Conservation (phyloP, 1,284 basidiomycete species). For the Ustilago nuda region DNA sequence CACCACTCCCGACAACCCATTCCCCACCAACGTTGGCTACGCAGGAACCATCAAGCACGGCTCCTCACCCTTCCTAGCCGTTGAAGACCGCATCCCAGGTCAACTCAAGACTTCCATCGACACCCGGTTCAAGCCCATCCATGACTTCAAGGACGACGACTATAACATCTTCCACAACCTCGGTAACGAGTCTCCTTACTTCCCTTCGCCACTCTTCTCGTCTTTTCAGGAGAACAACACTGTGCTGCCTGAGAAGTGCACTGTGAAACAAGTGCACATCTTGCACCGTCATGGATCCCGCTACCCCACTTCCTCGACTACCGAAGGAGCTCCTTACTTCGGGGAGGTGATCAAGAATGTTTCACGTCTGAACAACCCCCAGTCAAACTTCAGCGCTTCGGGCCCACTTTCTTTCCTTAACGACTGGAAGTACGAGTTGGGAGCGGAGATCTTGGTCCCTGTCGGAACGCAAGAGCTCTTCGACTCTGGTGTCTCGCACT, state of each 20-base stretch:
- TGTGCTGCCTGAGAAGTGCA: conserved; percentile 42
- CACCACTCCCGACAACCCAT: conserved; percentile 36
- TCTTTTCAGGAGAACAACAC: conserved; percentile 36
- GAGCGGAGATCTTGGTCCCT: conserved; percentile 80
- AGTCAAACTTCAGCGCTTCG: conserved; percentile 68
- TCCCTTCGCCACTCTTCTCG: conserved; percentile 50
- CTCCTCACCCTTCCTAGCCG: conserved; percentile 57
- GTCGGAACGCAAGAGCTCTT: conserved; percentile 81
- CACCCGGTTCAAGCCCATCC: conserved; percentile 41
- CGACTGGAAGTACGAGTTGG: conserved; percentile 73
- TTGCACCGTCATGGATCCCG: conserved; percentile 55
- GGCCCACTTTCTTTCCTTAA: conserved; percentile 80
- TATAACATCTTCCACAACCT: conserved; percentile 58
- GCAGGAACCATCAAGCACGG: conserved; percentile 46
- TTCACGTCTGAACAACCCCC: conserved; percentile 36
- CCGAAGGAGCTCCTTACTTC: conserved; percentile 58
- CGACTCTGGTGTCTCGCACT: conserved; percentile 63
- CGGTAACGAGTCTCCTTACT: conserved; percentile 59
- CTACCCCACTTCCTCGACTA: conserved; percentile 43
- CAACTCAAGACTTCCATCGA: conserved; percentile 49
- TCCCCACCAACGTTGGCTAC: conserved; percentile 65
- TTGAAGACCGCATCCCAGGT: conserved; percentile 48
- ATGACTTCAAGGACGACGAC: conserved; percentile 22
- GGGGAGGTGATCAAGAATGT: conserved; percentile 41
- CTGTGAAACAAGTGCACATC: conserved; percentile 52